Percentiles rank a stretch among this genome's conserved stretches.
Evolutionary conservation across 441 rosid genomes (phyloP).

Genomic region (Iberis amara): DNA sequence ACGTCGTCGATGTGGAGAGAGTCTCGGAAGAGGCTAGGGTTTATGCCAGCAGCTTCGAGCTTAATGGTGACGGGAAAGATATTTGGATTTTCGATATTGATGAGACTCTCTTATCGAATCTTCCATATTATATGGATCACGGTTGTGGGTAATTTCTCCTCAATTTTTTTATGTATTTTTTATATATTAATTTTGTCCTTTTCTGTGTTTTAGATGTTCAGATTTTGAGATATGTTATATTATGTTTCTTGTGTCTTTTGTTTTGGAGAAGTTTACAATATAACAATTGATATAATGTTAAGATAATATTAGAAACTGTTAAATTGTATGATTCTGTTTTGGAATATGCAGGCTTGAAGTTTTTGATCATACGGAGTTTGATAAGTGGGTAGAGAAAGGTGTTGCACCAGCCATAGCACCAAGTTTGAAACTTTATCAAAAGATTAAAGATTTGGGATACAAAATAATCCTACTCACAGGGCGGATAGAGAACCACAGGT

Average conservation of each 20-base stretch:
- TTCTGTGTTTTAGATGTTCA: not conserved
- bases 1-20: slow-evolving; percentile 50
- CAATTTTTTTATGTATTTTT: not conserved
- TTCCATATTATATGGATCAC: slow-evolving; percentile 66
- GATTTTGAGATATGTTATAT: no score
- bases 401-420: slow-evolving; percentile 56
- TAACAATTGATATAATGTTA: no score
- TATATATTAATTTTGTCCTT: not conserved
- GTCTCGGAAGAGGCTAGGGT: slow-evolving; percentile 51
- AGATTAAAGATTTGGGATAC: slow-evolving; percentile 52
- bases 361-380: slow-evolving; percentile 50
- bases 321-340: slow-evolving; percentile 16
- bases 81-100: slow-evolving; percentile 84
- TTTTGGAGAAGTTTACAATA: not conserved
- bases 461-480: slow-evolving; percentile 72
- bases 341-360: slow-evolving; percentile 49
- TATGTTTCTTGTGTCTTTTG: no score
- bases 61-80: slow-evolving; percentile 49
- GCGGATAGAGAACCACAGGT: slow-evolving; percentile 52
- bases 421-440: slow-evolving; percentile 62
- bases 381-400: slow-evolving; percentile 70
- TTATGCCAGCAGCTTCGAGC: slow-evolving; percentile 46
- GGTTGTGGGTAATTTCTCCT: slow-evolving; percentile 47
- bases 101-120: slow-evolving; percentile 80
- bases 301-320: no score